These are phyloP conservation scores for Hypoxylon intermedium DNA, from an alignment of 495 filamentous ascomycete genomes.

Conservation along the genomic window DNA sequence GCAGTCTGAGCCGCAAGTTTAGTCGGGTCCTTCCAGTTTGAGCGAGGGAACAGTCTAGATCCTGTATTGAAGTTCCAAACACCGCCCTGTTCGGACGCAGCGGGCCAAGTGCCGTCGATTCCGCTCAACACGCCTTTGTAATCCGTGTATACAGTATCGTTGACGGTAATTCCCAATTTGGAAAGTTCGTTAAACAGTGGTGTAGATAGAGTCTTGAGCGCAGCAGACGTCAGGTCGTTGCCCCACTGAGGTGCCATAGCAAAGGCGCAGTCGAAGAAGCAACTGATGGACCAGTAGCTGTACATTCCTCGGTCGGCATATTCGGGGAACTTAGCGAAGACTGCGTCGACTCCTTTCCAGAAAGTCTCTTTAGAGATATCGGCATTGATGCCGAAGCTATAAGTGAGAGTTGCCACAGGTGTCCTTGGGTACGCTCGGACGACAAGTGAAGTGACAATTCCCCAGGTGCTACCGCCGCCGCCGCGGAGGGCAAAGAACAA, in stretches of 20 bases:
- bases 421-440: constrained; percentile 55
- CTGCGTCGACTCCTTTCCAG: constrained; percentile 58
- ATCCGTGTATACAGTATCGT: constrained; percentile 22
- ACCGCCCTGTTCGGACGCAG: constrained; percentile 21
- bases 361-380: constrained; percentile 53
- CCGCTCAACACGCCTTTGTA: constrained; percentile 21
- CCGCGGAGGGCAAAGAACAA: constrained; percentile 64
- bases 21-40: constrained; percentile 43
- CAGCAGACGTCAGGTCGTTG: constrained; percentile 31
- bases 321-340: constrained; percentile 51
- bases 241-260: constrained; percentile 46
- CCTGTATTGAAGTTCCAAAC: constrained; percentile 36
- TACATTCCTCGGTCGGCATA: constrained; percentile 58
- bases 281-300: constrained; percentile 52
- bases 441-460: constrained; percentile 59
- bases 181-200: constrained; percentile 50
- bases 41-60: constrained; percentile 52
- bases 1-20: constrained; percentile 45
- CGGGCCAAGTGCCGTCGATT: constrained; percentile 31
- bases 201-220: constrained; percentile 42
- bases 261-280: constrained; percentile 24
- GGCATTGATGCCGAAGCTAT: constrained; percentile 25
- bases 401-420: constrained; percentile 50
- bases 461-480: constrained; percentile 60
- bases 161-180: constrained; percentile 45